Evolutionary conservation across 2,329 filamentous ascomycete species (phyloP).

Genomic region (Pseudohalonectria lignicola): DNA sequence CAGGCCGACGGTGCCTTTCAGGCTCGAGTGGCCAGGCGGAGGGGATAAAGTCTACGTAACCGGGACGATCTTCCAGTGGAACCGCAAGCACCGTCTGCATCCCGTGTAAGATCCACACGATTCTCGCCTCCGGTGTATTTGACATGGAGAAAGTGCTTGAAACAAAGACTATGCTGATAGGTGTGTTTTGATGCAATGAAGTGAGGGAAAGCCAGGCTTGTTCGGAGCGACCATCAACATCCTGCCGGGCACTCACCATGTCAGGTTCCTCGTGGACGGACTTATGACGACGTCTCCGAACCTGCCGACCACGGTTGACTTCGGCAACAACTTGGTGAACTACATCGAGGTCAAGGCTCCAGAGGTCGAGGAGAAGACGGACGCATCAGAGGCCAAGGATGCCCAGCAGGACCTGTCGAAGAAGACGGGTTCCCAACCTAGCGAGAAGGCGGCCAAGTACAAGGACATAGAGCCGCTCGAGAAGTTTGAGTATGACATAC

Average conservation of each 20-base stretch:
- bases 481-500: slow-evolving; percentile 63
- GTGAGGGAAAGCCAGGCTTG: slow-evolving; percentile 46
- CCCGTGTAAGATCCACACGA: slow-evolving; percentile 54
- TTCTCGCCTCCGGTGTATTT: no score
- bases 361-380: slow-evolving; percentile 59
- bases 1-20: slow-evolving; percentile 69
- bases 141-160: no score
- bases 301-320: slow-evolving; percentile 91
- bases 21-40: slow-evolving; percentile 72
- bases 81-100: slow-evolving; percentile 81
- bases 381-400: slow-evolving; percentile 14
- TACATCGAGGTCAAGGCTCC: slow-evolving; percentile 81
- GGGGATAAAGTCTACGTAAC: slow-evolving; percentile 94
- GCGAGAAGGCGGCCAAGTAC: slow-evolving; percentile 35
- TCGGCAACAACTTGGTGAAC: slow-evolving; percentile 95
- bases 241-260: slow-evolving; percentile 86
- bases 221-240: slow-evolving; percentile 73
- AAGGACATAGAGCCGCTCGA: slow-evolving; percentile 44
- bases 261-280: slow-evolving; percentile 91
- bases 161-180: slow-evolving; percentile 1
- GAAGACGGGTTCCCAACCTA: slow-evolving; percentile 19
- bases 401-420: slow-evolving; percentile 14
- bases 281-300: slow-evolving; percentile 83
- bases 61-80: slow-evolving; percentile 95
- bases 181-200: slow-evolving; percentile 14